Conservation (phyloP, 2,329 filamentous ascomycete species). For the Sporothrix protearum region DNA sequence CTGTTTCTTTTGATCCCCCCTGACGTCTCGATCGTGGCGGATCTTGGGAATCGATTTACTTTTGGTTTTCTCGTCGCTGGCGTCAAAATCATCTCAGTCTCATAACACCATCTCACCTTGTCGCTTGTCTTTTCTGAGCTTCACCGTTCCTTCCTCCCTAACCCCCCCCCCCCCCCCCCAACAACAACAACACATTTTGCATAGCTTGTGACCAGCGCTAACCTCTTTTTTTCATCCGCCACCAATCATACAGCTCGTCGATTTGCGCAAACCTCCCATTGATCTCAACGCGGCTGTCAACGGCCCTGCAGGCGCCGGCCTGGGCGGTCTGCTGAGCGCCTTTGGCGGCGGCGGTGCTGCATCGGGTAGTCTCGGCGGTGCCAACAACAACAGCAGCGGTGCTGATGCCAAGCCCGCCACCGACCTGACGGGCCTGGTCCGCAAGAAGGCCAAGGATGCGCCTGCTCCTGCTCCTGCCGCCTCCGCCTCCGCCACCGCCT, state of each 20-base stretch:
- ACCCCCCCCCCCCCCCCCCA: too few species aligned
- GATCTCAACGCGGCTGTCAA: slow-evolving; percentile 55
- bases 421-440: slow-evolving; percentile 70
- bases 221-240: background rate
- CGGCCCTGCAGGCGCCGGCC: slow-evolving; percentile 46
- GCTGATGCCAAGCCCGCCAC: slow-evolving; percentile 71
- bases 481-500: slow-evolving; percentile 29
- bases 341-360: slow-evolving; percentile 39
- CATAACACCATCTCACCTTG: background rate
- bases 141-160: background rate
- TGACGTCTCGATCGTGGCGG: background rate
- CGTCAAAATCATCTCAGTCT: too few species aligned
- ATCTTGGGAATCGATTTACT: background rate
- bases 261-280: slow-evolving; percentile 62
- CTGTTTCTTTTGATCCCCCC: background rate
- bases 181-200: too few species aligned
- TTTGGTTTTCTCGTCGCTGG: background rate
- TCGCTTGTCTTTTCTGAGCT: background rate
- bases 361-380: too few species aligned
- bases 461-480: slow-evolving; percentile 32
- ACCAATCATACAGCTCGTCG: slow-evolving; percentile 54
- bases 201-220: background rate
- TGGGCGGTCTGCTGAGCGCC: slow-evolving; percentile 61
- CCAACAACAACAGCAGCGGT: slow-evolving; percentile 40
- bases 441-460: slow-evolving; percentile 55